These are phyloP conservation scores for Galerina marginata DNA, from an alignment of 768 basidiomycete species.

Conservation along the genomic window DNA sequence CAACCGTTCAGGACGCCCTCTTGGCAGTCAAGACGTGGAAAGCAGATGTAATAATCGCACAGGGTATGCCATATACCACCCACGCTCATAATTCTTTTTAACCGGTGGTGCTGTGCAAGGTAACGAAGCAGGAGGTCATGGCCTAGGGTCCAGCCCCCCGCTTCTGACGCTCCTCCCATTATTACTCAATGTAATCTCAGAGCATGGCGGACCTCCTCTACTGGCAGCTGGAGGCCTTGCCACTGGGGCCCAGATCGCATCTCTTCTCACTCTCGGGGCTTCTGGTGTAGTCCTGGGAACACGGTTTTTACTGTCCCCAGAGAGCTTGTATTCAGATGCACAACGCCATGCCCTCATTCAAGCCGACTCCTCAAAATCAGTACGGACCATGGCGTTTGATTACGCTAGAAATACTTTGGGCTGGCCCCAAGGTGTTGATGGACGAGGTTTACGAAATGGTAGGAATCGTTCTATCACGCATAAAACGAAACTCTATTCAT, in stretches of 20 bases:
- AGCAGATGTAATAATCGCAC: conserved; percentile 76
- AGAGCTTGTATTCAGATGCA: conserved; percentile 59
- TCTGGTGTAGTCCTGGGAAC: conserved; percentile 76
- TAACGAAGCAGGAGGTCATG: conserved; percentile 83
- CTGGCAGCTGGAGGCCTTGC: conserved; percentile 79
- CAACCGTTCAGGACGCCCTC: conserved; percentile 62
- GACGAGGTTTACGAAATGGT: conserved; percentile 62
- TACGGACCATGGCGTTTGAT: conserved; percentile 71
- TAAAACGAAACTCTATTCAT: conserved; percentile 11
- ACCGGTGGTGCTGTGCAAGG: conserved; percentile 46
- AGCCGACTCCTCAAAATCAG: conserved; percentile 50
- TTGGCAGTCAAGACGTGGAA: conserved; percentile 69
- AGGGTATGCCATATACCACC: conserved; percentile 53
- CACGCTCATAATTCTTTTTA: conserved; percentile 6
- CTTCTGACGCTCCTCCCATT: conserved; percentile 64
- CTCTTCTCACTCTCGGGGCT: conserved; percentile 69
- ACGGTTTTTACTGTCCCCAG: conserved; percentile 71
- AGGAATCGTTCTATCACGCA: conserved; percentile 14
- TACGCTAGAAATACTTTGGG: conserved; percentile 55
- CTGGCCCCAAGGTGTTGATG: conserved; percentile 69
- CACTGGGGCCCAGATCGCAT: conserved; percentile 67
- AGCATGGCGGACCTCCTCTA: conserved; percentile 42
- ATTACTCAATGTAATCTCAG: conserved; percentile 49
- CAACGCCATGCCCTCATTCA: conserved; percentile 59
- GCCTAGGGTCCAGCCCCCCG: conserved; percentile 58